Percentiles rank a stretch among this genome's conserved stretches.
Evolutionary conservation across 441 rosid genomes (phyloP).

Genomic region (Gossypium aridum): DNA sequence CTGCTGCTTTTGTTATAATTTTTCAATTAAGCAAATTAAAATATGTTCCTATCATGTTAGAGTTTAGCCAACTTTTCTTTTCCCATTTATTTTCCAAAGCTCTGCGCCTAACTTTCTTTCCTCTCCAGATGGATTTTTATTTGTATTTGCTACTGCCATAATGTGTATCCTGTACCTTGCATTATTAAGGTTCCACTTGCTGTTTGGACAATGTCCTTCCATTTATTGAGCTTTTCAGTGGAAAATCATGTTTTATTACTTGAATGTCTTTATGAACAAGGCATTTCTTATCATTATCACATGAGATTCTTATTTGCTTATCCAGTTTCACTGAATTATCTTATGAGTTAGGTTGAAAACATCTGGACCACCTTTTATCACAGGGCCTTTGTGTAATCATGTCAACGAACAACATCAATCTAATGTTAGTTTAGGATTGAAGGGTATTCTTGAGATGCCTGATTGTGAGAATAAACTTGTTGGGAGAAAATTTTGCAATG

Average conservation of each 20-base stretch:
- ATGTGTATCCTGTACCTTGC: background rate
- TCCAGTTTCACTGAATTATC: slow-evolving; percentile 1
- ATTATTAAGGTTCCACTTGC: background rate
- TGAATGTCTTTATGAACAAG: background rate
- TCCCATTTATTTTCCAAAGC: background rate
- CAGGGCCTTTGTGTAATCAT: slow-evolving; percentile 2
- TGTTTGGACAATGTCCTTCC: background rate
- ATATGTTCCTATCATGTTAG: background rate
- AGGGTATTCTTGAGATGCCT: slow-evolving; percentile 40
- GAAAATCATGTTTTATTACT: background rate
- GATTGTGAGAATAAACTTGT: slow-evolving; percentile 28
- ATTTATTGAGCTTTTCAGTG: background rate
- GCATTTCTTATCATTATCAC: background rate
- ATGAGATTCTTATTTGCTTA: background rate
- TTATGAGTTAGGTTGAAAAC: slow-evolving; percentile 5
- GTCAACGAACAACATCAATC: slow-evolving; percentile 19
- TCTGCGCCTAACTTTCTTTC: slow-evolving; percentile 2
- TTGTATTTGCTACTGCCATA: background rate
- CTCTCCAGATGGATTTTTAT: background rate
- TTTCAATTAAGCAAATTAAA: background rate
- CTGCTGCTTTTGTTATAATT: background rate
- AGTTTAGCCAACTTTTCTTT: background rate
- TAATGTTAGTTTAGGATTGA: slow-evolving; percentile 46
- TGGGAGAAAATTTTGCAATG: slow-evolving; percentile 36
- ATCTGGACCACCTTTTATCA: slow-evolving; percentile 3